Conservation (phyloP, 306 rosid genomes). For the Vigna hirtella region DNA sequence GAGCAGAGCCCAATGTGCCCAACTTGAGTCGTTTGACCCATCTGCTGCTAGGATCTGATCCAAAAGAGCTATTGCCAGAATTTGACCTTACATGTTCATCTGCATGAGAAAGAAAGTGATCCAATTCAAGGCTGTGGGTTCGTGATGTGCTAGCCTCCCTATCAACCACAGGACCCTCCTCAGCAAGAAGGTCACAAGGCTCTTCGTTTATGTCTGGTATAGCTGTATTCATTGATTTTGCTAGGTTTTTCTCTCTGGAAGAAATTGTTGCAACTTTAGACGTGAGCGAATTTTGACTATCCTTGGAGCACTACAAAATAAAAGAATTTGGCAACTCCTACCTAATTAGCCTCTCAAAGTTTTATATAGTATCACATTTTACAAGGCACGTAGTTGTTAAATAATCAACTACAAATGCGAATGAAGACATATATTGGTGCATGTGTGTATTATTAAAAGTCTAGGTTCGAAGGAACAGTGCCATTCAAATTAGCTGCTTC, state of each 20-base stretch:
- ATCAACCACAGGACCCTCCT: conserved; percentile 56
- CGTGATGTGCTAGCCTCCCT: conserved; percentile 78
- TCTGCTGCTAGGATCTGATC: conserved; percentile 65
- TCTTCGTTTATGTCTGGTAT: conserved; percentile 65
- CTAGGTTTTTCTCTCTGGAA: conserved; percentile 53
- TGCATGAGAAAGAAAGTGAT: conserved; percentile 68
- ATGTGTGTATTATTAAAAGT: neutral
- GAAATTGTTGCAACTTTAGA: conserved; percentile 50
- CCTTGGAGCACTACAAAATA: conserved; percentile 63
- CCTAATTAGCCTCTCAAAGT: conserved; percentile 40
- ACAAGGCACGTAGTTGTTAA: neutral
- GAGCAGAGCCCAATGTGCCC: conserved; percentile 52
- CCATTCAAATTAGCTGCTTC: conserved; percentile 25
- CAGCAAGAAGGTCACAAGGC: conserved; percentile 51
- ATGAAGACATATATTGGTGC: neutral
- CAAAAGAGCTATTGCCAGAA: conserved; percentile 51
- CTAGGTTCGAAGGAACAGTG: conserved; percentile 18
- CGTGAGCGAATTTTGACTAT: conserved; percentile 50
- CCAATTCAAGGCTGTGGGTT: conserved; percentile 80
- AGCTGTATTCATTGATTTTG: conserved; percentile 33
- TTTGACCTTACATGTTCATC: conserved; percentile 55
- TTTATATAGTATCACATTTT: conserved; percentile 32
- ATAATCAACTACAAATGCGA: conserved; percentile 13
- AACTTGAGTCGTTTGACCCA: conserved; percentile 86
- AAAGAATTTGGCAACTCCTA: conserved; percentile 22